Percentiles rank a stretch among this genome's conserved stretches.
Conservation (phyloP, 2,329 filamentous ascomycete genomes). For the Claviceps citrina region DNA sequence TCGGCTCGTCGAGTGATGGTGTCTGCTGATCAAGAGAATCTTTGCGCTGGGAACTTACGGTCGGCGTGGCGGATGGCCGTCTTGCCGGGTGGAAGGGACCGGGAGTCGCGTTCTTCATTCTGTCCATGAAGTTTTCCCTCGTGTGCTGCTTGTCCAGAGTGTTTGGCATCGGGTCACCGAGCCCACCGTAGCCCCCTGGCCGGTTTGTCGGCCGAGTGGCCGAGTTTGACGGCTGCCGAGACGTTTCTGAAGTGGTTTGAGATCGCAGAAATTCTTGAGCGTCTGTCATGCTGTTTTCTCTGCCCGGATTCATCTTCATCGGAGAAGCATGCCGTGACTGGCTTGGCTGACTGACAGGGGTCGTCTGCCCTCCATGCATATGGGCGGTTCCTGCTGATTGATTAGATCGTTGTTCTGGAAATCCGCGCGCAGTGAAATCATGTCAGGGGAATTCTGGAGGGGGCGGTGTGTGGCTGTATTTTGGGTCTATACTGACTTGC, state of each 20-base stretch:
- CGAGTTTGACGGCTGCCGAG: background rate
- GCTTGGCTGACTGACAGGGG: conserved; percentile 45
- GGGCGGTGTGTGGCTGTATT: conserved; percentile 27
- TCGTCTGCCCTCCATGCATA: conserved; percentile 41
- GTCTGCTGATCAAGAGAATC: conserved; percentile 13
- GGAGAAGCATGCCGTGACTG: conserved; percentile 50
- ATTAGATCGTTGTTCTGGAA: background rate
- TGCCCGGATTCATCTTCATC: conserved; percentile 38
- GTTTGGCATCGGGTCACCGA: conserved; percentile 11
- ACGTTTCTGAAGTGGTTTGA: background rate
- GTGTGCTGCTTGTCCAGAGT: conserved; percentile 7
- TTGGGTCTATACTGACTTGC: conserved; percentile 19
- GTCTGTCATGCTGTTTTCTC: conserved; percentile 26
- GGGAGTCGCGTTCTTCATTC: conserved; percentile 50
- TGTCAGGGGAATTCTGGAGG: conserved; percentile 26
- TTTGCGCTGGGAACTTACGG: conserved; percentile 19
- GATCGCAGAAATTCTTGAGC: conserved; percentile 31
- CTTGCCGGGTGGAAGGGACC: conserved; percentile 45
- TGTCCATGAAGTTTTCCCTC: conserved; percentile 33
- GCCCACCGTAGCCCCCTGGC: conserved; percentile 36
- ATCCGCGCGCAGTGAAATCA: background rate
- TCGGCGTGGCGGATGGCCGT: conserved; percentile 19
- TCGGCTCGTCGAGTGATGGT: conserved; percentile 9
- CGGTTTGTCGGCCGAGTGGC: conserved; percentile 9
- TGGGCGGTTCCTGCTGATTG: conserved; percentile 17